Evolutionary conservation across 2,329 filamentous ascomycete species (phyloP), one percentile per base, ranked within the genome.

Genomic region (Fusarium sp.): DNA sequence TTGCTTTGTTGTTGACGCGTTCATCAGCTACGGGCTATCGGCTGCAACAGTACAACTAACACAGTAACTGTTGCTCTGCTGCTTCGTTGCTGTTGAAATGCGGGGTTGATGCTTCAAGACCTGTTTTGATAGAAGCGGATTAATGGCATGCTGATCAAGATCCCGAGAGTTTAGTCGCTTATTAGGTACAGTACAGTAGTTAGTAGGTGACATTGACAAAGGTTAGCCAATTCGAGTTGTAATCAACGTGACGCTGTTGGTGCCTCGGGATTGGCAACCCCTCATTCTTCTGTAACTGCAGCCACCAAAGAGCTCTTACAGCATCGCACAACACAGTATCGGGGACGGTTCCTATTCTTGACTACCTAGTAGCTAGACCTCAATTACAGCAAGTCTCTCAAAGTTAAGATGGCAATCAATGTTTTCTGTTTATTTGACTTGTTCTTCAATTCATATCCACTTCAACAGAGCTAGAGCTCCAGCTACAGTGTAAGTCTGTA

Each of bases 201-300:
- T 35, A n/a, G 48, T 47, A 47, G 39, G 26, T 36, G 20, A 28
- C 44, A 14, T 35, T 38, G 22, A 22, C n/a, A 48, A n/a, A 58
- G 38, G 30, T 59, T 74, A 50, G 26, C 70, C 71, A 62, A 57
- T 74, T 73, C 66, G 28, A 71, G 57, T 42, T 50, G 66, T 60
- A 71, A 71, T 71, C 61, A 73, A 54, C 44, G 57, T 64, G 44
- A 65, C 65, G 58, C 58, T 48, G 67, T 72, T 72, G 69, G 56
- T 71, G 62, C 56, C 47, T 71, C 55, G 67, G 68, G 45, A 71
- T 62, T 71, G 62, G 45, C 45, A 58, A 42, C 66, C 70, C 70
- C 65, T 63, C 59, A 54, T 60, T 54, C 39, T 44, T 48, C 39
- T 45, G 54, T 44, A 58, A 35, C 39, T 65, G 32, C 28, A 55